phyloP scores from a whole-genome alignment of 2,329 filamentous ascomycete species.

The Onygenales sp. region DNA sequence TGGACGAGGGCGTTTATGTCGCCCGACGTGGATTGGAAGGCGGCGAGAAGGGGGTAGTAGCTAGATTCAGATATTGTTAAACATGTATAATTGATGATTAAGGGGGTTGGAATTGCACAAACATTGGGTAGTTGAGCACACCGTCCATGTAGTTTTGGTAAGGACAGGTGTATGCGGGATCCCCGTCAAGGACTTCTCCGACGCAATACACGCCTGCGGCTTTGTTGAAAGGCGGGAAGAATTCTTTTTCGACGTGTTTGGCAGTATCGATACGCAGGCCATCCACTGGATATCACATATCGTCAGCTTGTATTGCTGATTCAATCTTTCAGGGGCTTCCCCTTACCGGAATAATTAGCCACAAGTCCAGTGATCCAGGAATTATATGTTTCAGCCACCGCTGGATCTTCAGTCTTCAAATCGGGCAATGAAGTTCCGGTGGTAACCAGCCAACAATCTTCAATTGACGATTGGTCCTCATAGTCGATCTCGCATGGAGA shows the following conservation, averaged over 20 bases:
- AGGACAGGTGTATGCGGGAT: slow-evolving; percentile 28
- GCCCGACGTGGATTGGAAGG: neutral
- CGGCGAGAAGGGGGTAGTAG: slow-evolving; percentile 4
- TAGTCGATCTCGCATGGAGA: slow-evolving; percentile 49
- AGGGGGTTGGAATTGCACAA: slow-evolving; percentile 18
- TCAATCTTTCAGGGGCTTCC: slow-evolving; percentile 25
- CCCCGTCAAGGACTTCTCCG: slow-evolving; percentile 36
- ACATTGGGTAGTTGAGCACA: slow-evolving; percentile 38
- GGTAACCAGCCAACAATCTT: slow-evolving; percentile 46
- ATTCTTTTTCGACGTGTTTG: slow-evolving; percentile 36
- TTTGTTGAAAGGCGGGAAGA: slow-evolving; percentile 30
- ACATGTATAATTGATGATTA: neutral
- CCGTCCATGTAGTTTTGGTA: slow-evolving; percentile 37
- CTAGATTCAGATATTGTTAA: neutral
- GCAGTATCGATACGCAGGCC: slow-evolving; percentile 43
- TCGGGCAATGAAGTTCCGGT: slow-evolving; percentile 52
- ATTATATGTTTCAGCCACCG: slow-evolving; percentile 43
- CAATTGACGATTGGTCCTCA: slow-evolving; percentile 35
- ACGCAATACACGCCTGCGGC: slow-evolving; percentile 36
- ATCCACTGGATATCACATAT: slow-evolving; percentile 39
- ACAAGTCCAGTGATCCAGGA: slow-evolving; percentile 53
- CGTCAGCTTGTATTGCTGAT: slow-evolving; percentile 15
- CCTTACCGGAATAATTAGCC: slow-evolving; percentile 50
- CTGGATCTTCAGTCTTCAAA: slow-evolving; percentile 44
- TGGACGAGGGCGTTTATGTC: slow-evolving; percentile 9